Conservation (phyloP, 164 flowering plant species). For the Macadamia tetraphylla region DNA sequence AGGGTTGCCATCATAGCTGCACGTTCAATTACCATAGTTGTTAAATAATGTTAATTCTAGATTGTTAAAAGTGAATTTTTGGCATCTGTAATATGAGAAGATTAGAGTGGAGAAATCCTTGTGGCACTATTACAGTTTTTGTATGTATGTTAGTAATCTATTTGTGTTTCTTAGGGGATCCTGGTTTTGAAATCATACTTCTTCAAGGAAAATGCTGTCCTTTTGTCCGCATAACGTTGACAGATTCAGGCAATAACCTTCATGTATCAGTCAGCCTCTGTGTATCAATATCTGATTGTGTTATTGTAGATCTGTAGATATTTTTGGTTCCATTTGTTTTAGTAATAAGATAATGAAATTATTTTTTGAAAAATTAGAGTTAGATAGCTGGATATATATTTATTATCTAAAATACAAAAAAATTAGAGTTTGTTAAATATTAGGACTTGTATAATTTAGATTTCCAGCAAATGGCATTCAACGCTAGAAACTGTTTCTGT, state of each 20-base stretch:
- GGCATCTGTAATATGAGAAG: neutral
- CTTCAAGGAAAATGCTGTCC: neutral
- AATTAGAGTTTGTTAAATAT: too few relatives aligned
- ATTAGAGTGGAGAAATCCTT: neutral
- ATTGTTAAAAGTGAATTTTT: neutral
- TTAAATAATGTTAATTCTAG: neutral
- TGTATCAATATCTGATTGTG: neutral
- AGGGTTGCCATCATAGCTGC: constrained; percentile 68
- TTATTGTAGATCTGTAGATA: too few relatives aligned
- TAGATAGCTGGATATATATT: too few relatives aligned
- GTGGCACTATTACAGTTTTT: neutral
- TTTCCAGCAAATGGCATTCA: too few relatives aligned
- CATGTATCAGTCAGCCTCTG: neutral
- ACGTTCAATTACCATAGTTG: constrained; percentile 13
- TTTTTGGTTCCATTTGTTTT: neutral
- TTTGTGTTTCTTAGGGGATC: neutral
- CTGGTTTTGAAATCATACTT: neutral
- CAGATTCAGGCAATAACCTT: neutral
- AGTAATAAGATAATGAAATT: too few relatives aligned
- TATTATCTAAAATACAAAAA: too few relatives aligned
- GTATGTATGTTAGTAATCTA: neutral
- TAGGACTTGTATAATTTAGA: too few relatives aligned
- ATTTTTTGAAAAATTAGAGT: too few relatives aligned
- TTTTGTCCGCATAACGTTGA: neutral
- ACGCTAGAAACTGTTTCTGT: neutral